Evolutionary conservation across 495 filamentous ascomycete genomes (phyloP), one percentile per base, ranked within the genome.

Genomic region (Trypethelium eluteriae): DNA sequence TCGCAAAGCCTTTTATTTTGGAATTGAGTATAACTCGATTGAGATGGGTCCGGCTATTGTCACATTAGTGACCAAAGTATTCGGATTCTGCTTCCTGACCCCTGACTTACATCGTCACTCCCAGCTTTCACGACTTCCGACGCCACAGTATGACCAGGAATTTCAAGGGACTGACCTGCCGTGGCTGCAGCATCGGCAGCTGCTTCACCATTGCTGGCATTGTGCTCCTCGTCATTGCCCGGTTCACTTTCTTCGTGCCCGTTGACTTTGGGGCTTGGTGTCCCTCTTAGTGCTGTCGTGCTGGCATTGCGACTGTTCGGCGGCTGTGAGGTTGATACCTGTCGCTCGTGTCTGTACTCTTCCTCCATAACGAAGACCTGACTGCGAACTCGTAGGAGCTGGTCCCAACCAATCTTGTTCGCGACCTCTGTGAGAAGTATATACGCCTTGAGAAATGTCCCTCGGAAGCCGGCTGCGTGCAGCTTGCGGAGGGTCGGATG

Each of bases 321-420:
- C 16, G 80, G 79, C n/a, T 79, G 74, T 14, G 80, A 72, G 16
- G 72, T 70, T 39, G 74, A 76, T 65, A 88, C 86, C 67, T 94
- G 88, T 70, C 91, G 93, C 77, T 98, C 94, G 64, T 84, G 88
- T 16, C 95, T 85, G 70, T 98, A 98, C 75, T 98, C 94, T 72
- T 98, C 94, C 73, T 98, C 94, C 94, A 98, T 98, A 38, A 98
- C 95, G 71, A 98, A 98, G 4, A 98, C 94, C 67, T 93, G 91
- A 77, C 93, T 97, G 63, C 94, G 84, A 69, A 92, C 92, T 74
- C 89, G 93, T 36, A 98, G 81, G 14, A 98, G 82, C 71, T 96
- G 91, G 72, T 98, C 94, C 94, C 94, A 98, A 38, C 94, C 95
- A 71, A 98, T 96, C 74, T 94, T 93, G 49, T 88, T 86, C 1